A percentile compares a stretch with the other conserved stretches of the same genome.
Evolutionary conservation across 2,329 filamentous ascomycete species (phyloP).

Genomic region (Teratosphaeria destructans): DNA sequence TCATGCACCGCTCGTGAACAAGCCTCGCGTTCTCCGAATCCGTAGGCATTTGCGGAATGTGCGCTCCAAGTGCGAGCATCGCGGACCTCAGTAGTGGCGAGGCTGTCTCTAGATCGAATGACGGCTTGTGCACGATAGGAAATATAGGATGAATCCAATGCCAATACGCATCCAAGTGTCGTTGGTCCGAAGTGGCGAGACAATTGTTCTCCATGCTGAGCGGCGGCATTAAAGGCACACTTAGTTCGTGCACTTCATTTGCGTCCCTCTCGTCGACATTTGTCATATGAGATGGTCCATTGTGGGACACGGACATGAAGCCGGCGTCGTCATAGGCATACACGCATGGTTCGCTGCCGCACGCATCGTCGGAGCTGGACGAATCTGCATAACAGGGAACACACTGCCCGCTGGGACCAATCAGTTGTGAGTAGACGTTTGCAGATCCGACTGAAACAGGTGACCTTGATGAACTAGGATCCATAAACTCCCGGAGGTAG

Average conservation of each 20-base stretch:
- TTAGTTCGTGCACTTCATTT: constrained; percentile 10
- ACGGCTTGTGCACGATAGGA: constrained; percentile 34
- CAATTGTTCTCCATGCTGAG: constrained; percentile 22
- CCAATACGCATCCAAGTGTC: constrained; percentile 37
- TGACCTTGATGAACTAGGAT: constrained; percentile 5
- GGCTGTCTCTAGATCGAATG: constrained; percentile 25
- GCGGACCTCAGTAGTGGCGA: constrained; percentile 35
- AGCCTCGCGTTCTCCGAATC: constrained; percentile 27
- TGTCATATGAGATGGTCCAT: constrained; percentile 1
- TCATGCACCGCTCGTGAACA: constrained; percentile 32
- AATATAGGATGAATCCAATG: constrained; percentile 34
- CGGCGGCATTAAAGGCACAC: constrained; percentile 1
- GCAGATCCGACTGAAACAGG: constrained; percentile 12
- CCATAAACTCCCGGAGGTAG: constrained; percentile 1
- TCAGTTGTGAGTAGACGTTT: constrained; percentile 2
- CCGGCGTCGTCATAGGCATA: background rate
- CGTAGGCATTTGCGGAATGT: constrained; percentile 23
- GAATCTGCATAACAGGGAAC: background rate
- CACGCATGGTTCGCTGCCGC: background rate
- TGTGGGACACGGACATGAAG: background rate
- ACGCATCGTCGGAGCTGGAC: constrained; percentile 2
- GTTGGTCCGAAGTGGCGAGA: constrained; percentile 19
- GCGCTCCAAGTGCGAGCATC: constrained; percentile 35
- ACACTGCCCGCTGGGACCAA: background rate
- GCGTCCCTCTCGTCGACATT: constrained; percentile 10